A percentile compares a stretch with the other conserved stretches of the same genome.
Conservation (phyloP, 495 filamentous ascomycete genomes). For the Jackrogersella minutella region DNA sequence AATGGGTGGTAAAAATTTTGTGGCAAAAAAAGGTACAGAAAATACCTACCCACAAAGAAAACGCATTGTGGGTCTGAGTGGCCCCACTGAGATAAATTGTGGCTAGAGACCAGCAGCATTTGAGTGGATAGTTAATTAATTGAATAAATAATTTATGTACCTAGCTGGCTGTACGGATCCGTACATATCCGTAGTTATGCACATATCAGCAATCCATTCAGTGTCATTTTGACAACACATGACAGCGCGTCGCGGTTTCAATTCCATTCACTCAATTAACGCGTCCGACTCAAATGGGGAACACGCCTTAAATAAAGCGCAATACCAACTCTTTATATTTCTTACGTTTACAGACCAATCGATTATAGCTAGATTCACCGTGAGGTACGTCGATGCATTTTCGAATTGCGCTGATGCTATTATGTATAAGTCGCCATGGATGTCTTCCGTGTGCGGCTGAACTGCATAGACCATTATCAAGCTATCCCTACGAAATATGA, state of each 20-base stretch:
- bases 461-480: constrained; percentile 96
- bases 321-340: neutral
- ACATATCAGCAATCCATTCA: constrained; percentile 1
- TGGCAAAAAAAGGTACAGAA: no score
- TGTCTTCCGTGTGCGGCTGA: constrained; percentile 83
- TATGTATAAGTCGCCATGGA: constrained; percentile 58
- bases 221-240: constrained; percentile 31
- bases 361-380: neutral
- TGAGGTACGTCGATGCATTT: constrained; percentile 19
- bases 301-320: neutral
- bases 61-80: no score
- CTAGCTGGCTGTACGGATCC: no score
- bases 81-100: neutral
- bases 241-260: constrained; percentile 38
- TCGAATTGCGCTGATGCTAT: constrained; percentile 9
- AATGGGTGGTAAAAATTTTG: no score
- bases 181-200: neutral
- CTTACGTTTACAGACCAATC: neutral
- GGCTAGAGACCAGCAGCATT: no score
- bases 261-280: constrained; percentile 21
- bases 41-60: no score
- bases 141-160: neutral
- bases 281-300: constrained; percentile 24
- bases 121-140: neutral
- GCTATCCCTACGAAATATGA: constrained; percentile 79